Evolutionary conservation across 306 rosid genomes (phyloP), one percentile per base, ranked within the genome.

Genomic region (Spatholobus suberectus): DNA sequence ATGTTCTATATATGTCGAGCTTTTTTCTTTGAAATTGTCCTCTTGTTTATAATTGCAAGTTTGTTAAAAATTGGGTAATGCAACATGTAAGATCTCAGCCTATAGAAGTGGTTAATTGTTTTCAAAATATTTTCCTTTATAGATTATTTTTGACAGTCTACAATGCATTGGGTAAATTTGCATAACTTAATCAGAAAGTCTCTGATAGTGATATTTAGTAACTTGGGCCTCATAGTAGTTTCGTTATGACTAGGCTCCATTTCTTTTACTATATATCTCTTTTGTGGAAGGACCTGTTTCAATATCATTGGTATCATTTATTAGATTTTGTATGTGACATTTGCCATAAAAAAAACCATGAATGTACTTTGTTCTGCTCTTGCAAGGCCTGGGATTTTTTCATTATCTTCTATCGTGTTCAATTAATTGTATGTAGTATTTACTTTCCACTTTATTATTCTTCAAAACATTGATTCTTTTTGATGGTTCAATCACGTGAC

Each of bases 401-500:
- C n/a, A n/a, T n/a, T n/a, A n/a, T n/a, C n/a, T 69, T 69, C 62
- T 67, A 38, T 78, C 58, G 10, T 66, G 67, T 80, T 76, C 73
- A 55, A 81, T 54, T 73, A 78, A 24, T 37, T 72, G n/a, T 40
- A 49, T 74, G 38, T n/a, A n/a, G n/a, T n/a, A n/a, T n/a, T n/a
- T n/a, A 58, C 6, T 12, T 52, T 80, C 32, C 44, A 21, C 41
- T 34, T 44, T 46, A 46, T 80, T 57, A 12, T 73, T 75, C 68
- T 80, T 55, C 43, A 67, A 70, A 73, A 80, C 4, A 0, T 46
- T 87, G 34, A 82, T 75, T 83, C 47, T 66, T 75, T 82, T 75
- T 74, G n/a, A 37, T 86, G 87, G 23, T 86, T 88, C 73, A 71
- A 70, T 61, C 79, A 88, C 90, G 85, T 88, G 86, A 88, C 77